These are phyloP conservation scores for Phytopythium ostracodes DNA, from an alignment of 352 stramenopile species.

Conservation along the genomic window DNA sequence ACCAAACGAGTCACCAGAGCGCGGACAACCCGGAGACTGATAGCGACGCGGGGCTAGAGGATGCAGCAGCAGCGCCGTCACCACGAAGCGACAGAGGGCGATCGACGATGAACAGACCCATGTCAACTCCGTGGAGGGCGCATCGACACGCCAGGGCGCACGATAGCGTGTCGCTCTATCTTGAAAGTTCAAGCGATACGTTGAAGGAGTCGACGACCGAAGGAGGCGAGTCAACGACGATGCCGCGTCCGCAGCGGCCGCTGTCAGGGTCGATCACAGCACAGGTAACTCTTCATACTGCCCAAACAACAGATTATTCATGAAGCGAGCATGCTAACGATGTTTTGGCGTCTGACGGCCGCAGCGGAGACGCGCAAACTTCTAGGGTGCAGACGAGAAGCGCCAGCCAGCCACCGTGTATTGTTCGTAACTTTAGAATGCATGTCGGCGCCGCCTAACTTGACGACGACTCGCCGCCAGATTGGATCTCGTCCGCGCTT, in stretches of 20 bases:
- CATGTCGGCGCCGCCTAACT: too few relatives aligned
- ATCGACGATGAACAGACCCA: neutral
- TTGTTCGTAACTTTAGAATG: too few relatives aligned
- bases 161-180: neutral
- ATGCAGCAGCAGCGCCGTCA: neutral
- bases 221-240: neutral
- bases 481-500: too few relatives aligned
- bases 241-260: neutral
- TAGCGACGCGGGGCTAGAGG: neutral
- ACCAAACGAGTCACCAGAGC: neutral
- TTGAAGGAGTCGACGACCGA: too few relatives aligned
- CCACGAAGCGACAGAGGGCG: neutral
- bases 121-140: neutral
- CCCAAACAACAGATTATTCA: neutral
- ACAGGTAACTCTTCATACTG: neutral
- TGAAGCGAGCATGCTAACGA: neutral
- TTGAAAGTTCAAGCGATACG: too few relatives aligned
- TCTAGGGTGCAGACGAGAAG: neutral
- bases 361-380: neutral
- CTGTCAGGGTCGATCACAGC: constrained; percentile 2
- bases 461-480: too few relatives aligned
- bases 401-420: too few relatives aligned
- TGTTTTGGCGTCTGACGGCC: neutral
- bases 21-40: too few relatives aligned
- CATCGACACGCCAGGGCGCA: neutral